Conservation (phyloP, 495 filamentous ascomycete species). For the Viridothelium virens region DNA sequence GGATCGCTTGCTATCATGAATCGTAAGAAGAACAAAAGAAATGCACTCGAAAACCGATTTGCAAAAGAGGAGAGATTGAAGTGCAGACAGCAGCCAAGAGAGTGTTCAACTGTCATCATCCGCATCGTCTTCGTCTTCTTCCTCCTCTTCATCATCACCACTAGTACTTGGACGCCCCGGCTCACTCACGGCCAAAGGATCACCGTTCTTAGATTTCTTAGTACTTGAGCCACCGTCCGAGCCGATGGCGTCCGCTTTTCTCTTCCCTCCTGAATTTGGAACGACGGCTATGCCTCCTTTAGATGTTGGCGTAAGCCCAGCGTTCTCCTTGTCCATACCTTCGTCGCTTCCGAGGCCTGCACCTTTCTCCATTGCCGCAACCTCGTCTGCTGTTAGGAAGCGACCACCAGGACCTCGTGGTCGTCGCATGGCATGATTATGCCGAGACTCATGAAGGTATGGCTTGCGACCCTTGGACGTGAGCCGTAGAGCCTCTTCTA, state of each 20-base stretch:
- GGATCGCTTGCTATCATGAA: slow-evolving; percentile 1
- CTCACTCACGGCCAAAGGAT: slow-evolving; percentile 7
- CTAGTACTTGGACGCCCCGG: slow-evolving; percentile 8
- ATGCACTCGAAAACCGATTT: neutral
- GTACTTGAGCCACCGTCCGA: slow-evolving; percentile 9
- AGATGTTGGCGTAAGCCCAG: slow-evolving; percentile 1
- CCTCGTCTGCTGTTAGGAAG: slow-evolving; percentile 97
- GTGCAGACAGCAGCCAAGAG: neutral
- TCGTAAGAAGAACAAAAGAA: neutral
- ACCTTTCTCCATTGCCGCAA: slow-evolving; percentile 73
- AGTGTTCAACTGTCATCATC: slow-evolving; percentile 17
- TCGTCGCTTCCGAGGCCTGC: slow-evolving; percentile 35
- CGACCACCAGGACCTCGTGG: slow-evolving; percentile 92
- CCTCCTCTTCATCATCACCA: slow-evolving; percentile 13
- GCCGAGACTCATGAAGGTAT: slow-evolving; percentile 96
- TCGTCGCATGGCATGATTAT: slow-evolving; percentile 97
- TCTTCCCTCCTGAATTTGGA: slow-evolving; percentile 15
- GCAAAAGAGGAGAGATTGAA: neutral
- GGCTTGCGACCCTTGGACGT: slow-evolving; percentile 95
- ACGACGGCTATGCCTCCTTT: neutral
- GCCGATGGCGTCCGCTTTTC: slow-evolving; percentile 17
- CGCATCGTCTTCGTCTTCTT: slow-evolving; percentile 24
- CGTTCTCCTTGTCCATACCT: slow-evolving; percentile 32
- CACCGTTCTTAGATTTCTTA: slow-evolving; percentile 17
- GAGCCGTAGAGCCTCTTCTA: slow-evolving; percentile 83